phyloP scores from a whole-genome alignment of 805 yeast species.

The Yarrowia keelungensis region DNA sequence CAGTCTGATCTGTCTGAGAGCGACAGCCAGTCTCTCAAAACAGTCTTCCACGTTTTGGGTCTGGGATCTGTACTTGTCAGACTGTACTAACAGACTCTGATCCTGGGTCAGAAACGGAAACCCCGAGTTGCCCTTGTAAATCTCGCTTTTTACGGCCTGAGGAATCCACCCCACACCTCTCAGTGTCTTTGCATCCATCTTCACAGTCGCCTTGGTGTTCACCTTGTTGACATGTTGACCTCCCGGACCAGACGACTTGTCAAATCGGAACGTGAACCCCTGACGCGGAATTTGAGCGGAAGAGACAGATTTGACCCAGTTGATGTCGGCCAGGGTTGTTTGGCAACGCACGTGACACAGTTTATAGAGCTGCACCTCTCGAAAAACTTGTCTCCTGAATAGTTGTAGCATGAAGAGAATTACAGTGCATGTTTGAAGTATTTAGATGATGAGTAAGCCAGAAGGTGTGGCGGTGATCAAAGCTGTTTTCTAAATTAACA shows the following conservation, averaged over 20 bases:
- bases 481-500: no score
- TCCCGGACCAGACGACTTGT: slow-evolving; percentile 82
- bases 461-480: no score
- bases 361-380: background rate
- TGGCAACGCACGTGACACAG: no score
- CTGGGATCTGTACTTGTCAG: slow-evolving; percentile 19
- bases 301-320: background rate
- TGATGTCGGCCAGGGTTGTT: slow-evolving; percentile 11
- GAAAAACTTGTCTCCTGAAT: background rate
- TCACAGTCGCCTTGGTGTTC: slow-evolving; percentile 68
- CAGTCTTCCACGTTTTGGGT: slow-evolving; percentile 25
- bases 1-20: background rate
- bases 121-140: background rate
- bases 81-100: background rate
- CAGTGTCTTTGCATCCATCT: slow-evolving; percentile 48
- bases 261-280: slow-evolving; percentile 47
- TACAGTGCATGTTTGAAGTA: no score
- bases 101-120: slow-evolving; percentile 16
- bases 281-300: slow-evolving; percentile 15
- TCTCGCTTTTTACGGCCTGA: slow-evolving; percentile 4
- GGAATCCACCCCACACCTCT: slow-evolving; percentile 1
- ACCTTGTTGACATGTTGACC: slow-evolving; percentile 85
- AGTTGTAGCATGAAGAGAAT: background rate
- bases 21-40: slow-evolving; percentile 13
- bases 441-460: no score